Conservation (phyloP, 1,284 basidiomycete genomes). For the Tilletia caries region DNA sequence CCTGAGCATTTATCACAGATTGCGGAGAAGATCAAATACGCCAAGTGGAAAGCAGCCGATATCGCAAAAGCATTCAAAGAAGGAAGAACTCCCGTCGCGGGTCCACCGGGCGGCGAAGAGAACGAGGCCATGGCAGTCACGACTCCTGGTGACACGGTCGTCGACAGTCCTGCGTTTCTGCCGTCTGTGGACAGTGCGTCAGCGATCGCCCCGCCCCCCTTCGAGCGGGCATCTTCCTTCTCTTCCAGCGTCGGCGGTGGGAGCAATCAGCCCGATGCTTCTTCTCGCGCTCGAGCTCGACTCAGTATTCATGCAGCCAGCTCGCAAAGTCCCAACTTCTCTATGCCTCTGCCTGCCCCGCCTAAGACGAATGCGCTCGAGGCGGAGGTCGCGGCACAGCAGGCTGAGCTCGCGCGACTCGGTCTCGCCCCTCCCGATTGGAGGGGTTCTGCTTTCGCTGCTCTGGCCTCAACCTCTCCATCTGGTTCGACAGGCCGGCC, state of each 20-base stretch:
- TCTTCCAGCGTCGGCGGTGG: neutral
- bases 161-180: neutral
- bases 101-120: slow-evolving; percentile 32
- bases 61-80: slow-evolving; percentile 84
- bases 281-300: neutral
- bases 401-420: neutral
- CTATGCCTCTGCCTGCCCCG: neutral
- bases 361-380: neutral
- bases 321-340: slow-evolving; percentile 11
- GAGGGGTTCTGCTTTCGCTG: neutral
- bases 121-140: neutral
- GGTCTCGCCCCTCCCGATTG: neutral
- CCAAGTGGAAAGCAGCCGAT: slow-evolving; percentile 88
- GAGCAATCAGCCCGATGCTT: too few species aligned
- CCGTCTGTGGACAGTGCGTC: neutral
- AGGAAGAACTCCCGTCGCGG: slow-evolving; percentile 52
- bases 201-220: neutral
- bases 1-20: too few species aligned
- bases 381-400: neutral
- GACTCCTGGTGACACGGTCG: slow-evolving; percentile 26
- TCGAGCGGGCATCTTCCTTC: neutral
- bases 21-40: slow-evolving; percentile 75
- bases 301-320: neutral
- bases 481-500: slow-evolving; percentile 17
- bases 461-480: neutral